Percentiles rank a stretch among this genome's conserved stretches.
These are phyloP conservation scores for Aspergillus neotritici DNA, from an alignment of 2,329 filamentous ascomycete genomes.

Conservation along the genomic window DNA sequence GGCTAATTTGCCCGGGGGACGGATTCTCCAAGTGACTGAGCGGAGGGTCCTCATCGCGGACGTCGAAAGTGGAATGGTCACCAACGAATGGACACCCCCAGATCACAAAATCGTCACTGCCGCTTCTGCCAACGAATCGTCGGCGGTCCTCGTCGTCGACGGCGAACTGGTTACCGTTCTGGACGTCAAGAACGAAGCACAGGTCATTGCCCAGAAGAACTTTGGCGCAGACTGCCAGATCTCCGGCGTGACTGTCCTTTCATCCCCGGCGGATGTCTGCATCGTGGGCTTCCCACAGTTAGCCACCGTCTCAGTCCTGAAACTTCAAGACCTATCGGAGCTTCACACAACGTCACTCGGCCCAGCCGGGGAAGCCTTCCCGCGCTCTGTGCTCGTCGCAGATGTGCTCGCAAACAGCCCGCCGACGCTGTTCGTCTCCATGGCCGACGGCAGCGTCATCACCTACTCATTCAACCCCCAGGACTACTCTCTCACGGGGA, in stretches of 20 bases:
- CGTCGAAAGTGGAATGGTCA: conserved; percentile 42
- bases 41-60: conserved; percentile 59
- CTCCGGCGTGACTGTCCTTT: conserved; percentile 73
- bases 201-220: conserved; percentile 53
- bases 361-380: conserved; percentile 67
- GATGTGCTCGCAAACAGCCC: conserved; percentile 63
- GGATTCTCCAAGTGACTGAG: conserved; percentile 71
- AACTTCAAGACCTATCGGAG: conserved; percentile 60
- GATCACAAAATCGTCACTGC: conserved; percentile 60
- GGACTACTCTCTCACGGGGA: conserved; percentile 60
- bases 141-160: conserved; percentile 67
- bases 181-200: conserved; percentile 55
- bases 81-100: conserved; percentile 44
- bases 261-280: conserved; percentile 58
- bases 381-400: conserved; percentile 73
- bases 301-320: conserved; percentile 70
- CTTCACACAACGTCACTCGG: conserved; percentile 60
- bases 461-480: conserved; percentile 66
- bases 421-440: conserved; percentile 78
- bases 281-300: conserved; percentile 84
- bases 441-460: conserved; percentile 87
- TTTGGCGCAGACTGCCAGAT: conserved; percentile 68
- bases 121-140: conserved; percentile 66
- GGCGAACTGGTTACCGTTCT: conserved; percentile 69
- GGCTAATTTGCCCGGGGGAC: conserved; percentile 57